Evolutionary conservation across 257 asterid species (phyloP).

Genomic region (Cordia subcordata): DNA sequence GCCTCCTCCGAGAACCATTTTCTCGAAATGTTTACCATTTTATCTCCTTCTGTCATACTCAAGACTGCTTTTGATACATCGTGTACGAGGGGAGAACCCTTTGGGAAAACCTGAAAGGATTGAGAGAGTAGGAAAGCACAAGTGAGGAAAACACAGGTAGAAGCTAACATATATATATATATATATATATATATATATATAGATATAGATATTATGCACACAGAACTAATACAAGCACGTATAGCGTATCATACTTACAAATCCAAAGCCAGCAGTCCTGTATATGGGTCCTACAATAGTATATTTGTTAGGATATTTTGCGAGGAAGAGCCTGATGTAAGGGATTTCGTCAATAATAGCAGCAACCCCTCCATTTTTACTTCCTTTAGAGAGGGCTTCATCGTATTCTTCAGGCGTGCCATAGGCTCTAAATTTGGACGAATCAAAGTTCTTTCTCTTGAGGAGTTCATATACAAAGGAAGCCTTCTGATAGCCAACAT

Average conservation of each 20-base stretch:
- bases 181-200: too few relatives aligned
- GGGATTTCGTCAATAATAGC: conserved; percentile 55
- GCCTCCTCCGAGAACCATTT: conserved; percentile 21
- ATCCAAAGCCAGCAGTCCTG: conserved; percentile 46
- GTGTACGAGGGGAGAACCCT: conserved; percentile 40
- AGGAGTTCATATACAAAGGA: conserved; percentile 29
- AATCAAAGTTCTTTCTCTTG: conserved; percentile 21
- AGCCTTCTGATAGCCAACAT: conserved; percentile 39
- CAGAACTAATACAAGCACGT: too few relatives aligned
- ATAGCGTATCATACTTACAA: conserved; percentile 25
- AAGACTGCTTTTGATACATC: conserved; percentile 47
- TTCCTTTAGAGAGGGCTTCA: conserved; percentile 44
- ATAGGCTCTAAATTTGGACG: conserved; percentile 26
- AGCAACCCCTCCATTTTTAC: conserved; percentile 43
- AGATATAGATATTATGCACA: too few relatives aligned
- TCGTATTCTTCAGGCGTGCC: conserved; percentile 30
- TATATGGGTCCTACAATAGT: conserved; percentile 34
- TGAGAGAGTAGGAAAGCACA: background rate
- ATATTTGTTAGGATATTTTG: conserved; percentile 35
- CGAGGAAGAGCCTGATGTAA: conserved; percentile 37
- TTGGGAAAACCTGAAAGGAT: conserved; percentile 38
- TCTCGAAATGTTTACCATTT: conserved; percentile 20
- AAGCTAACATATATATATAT: too few relatives aligned
- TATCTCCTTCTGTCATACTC: conserved; percentile 33
- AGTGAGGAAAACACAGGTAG: background rate